Evolutionary conservation across 2,329 filamentous ascomycete species (phyloP).

Genomic region (Botryotinia calthae): DNA sequence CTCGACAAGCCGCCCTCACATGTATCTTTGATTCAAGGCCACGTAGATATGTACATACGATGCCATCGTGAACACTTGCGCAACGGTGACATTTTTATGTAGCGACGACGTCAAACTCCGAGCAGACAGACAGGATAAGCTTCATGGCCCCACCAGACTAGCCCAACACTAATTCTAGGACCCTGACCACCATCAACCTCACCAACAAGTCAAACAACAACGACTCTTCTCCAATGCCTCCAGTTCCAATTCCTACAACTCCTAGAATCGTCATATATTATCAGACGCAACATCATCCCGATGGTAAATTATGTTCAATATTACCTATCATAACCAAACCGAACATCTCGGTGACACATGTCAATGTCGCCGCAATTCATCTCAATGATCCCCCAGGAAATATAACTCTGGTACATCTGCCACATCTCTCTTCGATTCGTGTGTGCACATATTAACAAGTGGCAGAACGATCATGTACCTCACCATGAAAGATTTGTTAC

Average conservation of each 20-base stretch:
- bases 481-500: constrained; percentile 63
- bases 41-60: background rate
- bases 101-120: background rate
- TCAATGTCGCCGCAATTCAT: constrained; percentile 85
- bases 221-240: constrained; percentile 32
- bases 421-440: constrained; percentile 61
- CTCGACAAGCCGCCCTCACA: background rate
- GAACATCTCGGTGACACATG: constrained; percentile 67
- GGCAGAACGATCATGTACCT: constrained; percentile 74
- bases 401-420: constrained; percentile 47
- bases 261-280: constrained; percentile 56
- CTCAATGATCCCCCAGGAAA: constrained; percentile 64
- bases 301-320: constrained; percentile 56
- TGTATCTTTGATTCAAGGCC: background rate
- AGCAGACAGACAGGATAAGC: background rate
- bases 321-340: constrained; percentile 49
- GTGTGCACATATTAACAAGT: constrained; percentile 59
- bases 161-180: background rate
- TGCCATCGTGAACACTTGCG: background rate
- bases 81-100: background rate
- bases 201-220: background rate
- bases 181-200: constrained; percentile 9
- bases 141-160: background rate
- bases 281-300: constrained; percentile 59
- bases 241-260: constrained; percentile 30